phyloP scores from a whole-genome alignment of 2,329 filamentous ascomycete species.

The Plectosphaerella sp. region DNA sequence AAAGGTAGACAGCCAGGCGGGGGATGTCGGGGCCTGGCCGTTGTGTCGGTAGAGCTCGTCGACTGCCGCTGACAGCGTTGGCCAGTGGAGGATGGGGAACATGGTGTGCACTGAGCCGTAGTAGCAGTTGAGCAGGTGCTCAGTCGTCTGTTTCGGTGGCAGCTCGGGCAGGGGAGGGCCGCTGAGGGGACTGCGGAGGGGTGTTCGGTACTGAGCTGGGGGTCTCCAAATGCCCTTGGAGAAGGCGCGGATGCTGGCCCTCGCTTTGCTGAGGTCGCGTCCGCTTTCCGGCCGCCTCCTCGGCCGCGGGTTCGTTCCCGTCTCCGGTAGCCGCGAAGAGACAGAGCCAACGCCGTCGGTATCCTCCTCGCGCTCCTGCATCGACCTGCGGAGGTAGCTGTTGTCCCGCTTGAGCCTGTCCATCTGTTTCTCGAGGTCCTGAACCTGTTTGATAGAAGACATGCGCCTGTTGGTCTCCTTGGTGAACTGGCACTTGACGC shows the following conservation, averaged over 20 bases:
- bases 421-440: conserved; percentile 92
- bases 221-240: conserved; percentile 77
- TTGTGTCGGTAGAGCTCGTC: conserved; percentile 70
- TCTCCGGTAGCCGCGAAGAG: conserved; percentile 55
- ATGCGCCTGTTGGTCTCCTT: conserved; percentile 98
- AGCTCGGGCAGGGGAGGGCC: conserved; percentile 55
- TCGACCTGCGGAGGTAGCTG: conserved; percentile 62
- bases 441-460: conserved; percentile 99
- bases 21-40: conserved; percentile 54
- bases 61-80: conserved; percentile 70
- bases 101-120: conserved; percentile 72
- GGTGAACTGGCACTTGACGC: conserved; percentile 97
- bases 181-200: conserved; percentile 10
- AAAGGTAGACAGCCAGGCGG: conserved; percentile 74
- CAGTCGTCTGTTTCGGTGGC: conserved; percentile 65
- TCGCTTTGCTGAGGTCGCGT: conserved; percentile 67
- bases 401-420: conserved; percentile 77
- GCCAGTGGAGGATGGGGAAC: conserved; percentile 86
- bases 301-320: conserved; percentile 62
- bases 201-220: conserved; percentile 62
- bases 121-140: conserved; percentile 72
- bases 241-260: conserved; percentile 67
- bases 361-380: conserved; percentile 36
- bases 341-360: conserved; percentile 43
- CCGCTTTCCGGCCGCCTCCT: conserved; percentile 56